Conservation (phyloP, 2,329 filamentous ascomycete species). For the Calycina herbarum region DNA sequence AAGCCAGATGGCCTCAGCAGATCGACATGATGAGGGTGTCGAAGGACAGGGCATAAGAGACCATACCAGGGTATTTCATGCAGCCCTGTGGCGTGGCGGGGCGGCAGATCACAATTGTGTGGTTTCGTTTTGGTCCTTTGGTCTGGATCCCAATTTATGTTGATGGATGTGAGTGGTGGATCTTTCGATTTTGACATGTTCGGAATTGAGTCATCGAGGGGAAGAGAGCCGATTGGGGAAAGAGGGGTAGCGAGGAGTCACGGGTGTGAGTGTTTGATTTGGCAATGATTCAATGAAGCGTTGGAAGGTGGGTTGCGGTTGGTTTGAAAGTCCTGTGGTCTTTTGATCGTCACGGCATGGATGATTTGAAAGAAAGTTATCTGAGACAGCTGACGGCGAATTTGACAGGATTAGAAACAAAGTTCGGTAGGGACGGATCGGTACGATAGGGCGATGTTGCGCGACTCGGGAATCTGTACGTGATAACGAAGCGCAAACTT, state of each 20-base stretch:
- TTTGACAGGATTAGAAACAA: constrained; percentile 1
- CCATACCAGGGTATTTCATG: not conserved
- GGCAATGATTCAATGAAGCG: not conserved
- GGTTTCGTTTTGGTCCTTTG: too few species aligned
- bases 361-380: not conserved
- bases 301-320: not conserved
- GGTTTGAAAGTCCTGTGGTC: not conserved
- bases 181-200: not conserved
- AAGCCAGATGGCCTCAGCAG: too few species aligned
- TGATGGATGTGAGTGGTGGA: not conserved
- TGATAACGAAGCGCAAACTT: not conserved
- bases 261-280: not conserved
- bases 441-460: not conserved
- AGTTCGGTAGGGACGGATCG: constrained; percentile 7
- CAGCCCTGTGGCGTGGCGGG: not conserved
- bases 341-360: too few species aligned
- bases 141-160: too few species aligned
- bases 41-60: too few species aligned
- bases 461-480: not conserved
- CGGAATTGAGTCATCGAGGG: constrained; percentile 8
- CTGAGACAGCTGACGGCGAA: constrained; percentile 11
- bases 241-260: constrained; percentile 13
- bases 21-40: too few species aligned
- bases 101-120: not conserved
- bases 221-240: constrained; percentile 12